Evolutionary conservation across 1,284 basidiomycete species (phyloP).

Genomic region (Schizophyllum amplum): DNA sequence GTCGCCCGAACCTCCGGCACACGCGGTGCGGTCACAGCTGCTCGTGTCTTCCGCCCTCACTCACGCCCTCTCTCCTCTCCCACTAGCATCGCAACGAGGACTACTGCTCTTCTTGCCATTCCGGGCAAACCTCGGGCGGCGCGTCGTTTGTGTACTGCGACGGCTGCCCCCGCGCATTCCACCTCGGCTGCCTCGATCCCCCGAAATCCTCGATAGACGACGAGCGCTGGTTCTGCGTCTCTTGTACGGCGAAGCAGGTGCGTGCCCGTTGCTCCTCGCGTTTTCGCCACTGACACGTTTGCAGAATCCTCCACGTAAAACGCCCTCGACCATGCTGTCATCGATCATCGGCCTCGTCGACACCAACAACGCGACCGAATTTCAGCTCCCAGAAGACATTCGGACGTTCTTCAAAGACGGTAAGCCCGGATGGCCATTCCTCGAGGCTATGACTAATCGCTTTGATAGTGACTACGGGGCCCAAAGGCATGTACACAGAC

Average conservation of each 20-base stretch:
- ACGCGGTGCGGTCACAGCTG: slow-evolving; percentile 33
- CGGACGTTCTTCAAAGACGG: slow-evolving; percentile 82
- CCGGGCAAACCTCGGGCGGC: slow-evolving; percentile 29
- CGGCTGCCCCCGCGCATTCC: slow-evolving; percentile 93
- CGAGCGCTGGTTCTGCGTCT: slow-evolving; percentile 86
- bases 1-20: slow-evolving; percentile 44
- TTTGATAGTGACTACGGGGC: slow-evolving; percentile 57
- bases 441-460: slow-evolving; percentile 11
- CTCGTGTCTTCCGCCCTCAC: slow-evolving; percentile 17
- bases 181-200: slow-evolving; percentile 93
- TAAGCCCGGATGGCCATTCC: slow-evolving; percentile 27
- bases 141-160: slow-evolving; percentile 89
- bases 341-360: slow-evolving; percentile 64
- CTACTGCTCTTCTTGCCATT: slow-evolving; percentile 88
- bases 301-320: slow-evolving; percentile 60
- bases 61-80: slow-evolving; percentile 15
- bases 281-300: slow-evolving; percentile 15
- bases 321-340: slow-evolving; percentile 53
- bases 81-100: slow-evolving; percentile 67
- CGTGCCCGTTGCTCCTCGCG: slow-evolving; percentile 17
- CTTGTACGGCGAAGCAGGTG: slow-evolving; percentile 65
- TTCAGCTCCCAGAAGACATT: slow-evolving; percentile 85
- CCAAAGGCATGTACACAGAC: slow-evolving; percentile 73
- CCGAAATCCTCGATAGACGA: slow-evolving; percentile 87
- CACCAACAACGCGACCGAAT: slow-evolving; percentile 68